Evolutionary conservation across 352 stramenopile genomes (phyloP).

Genomic region (Pythium volutum): DNA sequence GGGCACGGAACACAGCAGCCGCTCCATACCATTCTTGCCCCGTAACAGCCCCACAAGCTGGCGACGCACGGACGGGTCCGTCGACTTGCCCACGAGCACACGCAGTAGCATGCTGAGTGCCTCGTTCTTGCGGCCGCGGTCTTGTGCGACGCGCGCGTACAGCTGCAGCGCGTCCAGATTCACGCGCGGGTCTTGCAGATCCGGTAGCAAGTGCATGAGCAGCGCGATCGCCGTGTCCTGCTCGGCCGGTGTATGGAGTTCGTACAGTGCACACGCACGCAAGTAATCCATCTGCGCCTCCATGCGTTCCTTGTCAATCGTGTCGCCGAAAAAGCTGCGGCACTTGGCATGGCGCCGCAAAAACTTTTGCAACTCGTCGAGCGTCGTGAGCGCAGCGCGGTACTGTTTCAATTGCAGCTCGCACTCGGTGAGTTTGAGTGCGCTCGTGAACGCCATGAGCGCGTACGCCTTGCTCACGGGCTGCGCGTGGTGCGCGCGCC

Average conservation of each 20-base stretch:
- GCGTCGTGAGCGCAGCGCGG: conserved; percentile 28
- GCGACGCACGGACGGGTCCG: conserved; percentile 47
- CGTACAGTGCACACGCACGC: conserved; percentile 51
- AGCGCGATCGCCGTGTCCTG: conserved; percentile 59
- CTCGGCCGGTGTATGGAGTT: conserved; percentile 29
- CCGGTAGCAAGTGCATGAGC: conserved; percentile 49
- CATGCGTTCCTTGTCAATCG: conserved; percentile 32
- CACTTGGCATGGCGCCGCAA: conserved; percentile 31
- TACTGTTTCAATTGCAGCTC: conserved; percentile 35
- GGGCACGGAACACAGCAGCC: conserved; percentile 40
- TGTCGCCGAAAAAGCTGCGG: conserved; percentile 30
- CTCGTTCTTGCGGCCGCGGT: conserved; percentile 56
- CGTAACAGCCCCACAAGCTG: conserved; percentile 46
- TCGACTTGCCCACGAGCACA: conserved; percentile 50
- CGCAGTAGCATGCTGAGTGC: conserved; percentile 66
- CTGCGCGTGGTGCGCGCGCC: conserved; percentile 29
- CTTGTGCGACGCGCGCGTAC: conserved; percentile 58
- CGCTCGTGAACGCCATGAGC: conserved; percentile 35
- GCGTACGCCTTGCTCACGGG: conserved; percentile 28
- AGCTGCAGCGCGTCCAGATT: conserved; percentile 67
- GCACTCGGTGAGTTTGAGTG: conserved; percentile 44
- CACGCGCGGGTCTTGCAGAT: conserved; percentile 44
- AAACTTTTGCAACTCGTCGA: conserved; percentile 44
- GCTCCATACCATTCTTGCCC: conserved; percentile 36
- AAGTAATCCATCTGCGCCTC: conserved; percentile 49